Conservation (phyloP, 192 early-diverging fungal species). For the Thoreauomyces humboldtii region DNA sequence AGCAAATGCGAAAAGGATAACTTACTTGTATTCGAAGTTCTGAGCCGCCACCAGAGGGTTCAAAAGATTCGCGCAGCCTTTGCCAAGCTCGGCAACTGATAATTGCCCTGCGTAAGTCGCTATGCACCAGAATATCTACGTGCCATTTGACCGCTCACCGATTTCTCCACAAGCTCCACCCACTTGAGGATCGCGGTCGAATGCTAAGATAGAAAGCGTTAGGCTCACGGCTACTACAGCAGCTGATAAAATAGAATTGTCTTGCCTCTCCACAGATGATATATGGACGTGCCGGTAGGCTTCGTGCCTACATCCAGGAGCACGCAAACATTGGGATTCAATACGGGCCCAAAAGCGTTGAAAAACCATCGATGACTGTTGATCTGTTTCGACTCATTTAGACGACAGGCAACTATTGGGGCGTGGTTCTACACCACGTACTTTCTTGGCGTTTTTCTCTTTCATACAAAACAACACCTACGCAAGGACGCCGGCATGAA, state of each 20-base stretch:
- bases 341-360: slow-evolving; percentile 46
- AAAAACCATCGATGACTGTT: slow-evolving; percentile 70
- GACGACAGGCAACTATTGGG: no score
- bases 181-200: slow-evolving; percentile 69
- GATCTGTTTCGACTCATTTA: no score
- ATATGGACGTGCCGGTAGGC: slow-evolving; percentile 66
- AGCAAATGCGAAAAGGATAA: slow-evolving; percentile 45
- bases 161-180: slow-evolving; percentile 84
- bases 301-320: slow-evolving; percentile 72
- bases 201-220: slow-evolving; percentile 34
- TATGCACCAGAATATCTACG: no score
- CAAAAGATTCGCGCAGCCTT: slow-evolving; percentile 51
- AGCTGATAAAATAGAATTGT: not conserved
- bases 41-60: slow-evolving; percentile 77
- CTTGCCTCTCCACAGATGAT: slow-evolving; percentile 62
- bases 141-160: not conserved
- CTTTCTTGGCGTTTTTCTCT: slow-evolving; percentile 86
- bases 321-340: slow-evolving; percentile 50
- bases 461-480: slow-evolving; percentile 85
- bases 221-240: not conserved
- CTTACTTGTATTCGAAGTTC: slow-evolving; percentile 81
- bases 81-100: slow-evolving; percentile 51
- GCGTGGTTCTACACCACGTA: not conserved
- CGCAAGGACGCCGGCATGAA: slow-evolving; percentile 51
- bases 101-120: not conserved